phyloP scores from a whole-genome alignment of 1,284 basidiomycete genomes.

The Agroathelia rolfsii region DNA sequence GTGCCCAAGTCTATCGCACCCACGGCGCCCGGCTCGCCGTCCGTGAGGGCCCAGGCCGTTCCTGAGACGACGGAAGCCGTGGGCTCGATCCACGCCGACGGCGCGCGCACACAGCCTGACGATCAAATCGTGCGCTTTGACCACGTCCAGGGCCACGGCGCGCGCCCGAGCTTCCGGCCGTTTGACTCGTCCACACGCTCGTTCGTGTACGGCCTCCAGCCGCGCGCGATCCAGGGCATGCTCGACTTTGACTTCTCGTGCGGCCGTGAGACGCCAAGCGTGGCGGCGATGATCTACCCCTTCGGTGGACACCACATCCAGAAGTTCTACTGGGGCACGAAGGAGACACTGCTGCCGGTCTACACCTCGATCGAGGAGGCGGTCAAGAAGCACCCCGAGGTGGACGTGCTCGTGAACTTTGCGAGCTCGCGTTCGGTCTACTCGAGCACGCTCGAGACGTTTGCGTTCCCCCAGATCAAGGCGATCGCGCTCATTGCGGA shows the following conservation, averaged over 20 bases:
- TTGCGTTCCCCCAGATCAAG: constrained; percentile 57
- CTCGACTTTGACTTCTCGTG: constrained; percentile 99
- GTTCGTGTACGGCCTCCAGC: constrained; percentile 97
- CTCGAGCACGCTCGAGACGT: constrained; percentile 86
- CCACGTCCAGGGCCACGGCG: constrained; percentile 26
- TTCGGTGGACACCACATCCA: constrained; percentile 99
- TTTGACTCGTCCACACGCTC: constrained; percentile 91
- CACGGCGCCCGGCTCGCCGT: constrained; percentile 30
- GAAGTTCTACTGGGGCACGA: constrained; percentile 99
- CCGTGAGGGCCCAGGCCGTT: constrained; percentile 20
- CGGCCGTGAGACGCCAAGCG: constrained; percentile 86
- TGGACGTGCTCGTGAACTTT: constrained; percentile 98
- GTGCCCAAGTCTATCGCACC: constrained; percentile 28
- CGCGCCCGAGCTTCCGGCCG: constrained; percentile 75
- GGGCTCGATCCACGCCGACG: constrained; percentile 72
- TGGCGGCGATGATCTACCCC: constrained; percentile 99
- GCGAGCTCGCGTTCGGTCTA: constrained; percentile 93
- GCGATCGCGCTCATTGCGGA: constrained; percentile 94
- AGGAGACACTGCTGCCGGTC: constrained; percentile 95
- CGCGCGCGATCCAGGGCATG: constrained; percentile 99
- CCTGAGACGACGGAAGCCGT: constrained; percentile 34
- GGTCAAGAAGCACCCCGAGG: constrained; percentile 91
- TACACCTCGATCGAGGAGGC: constrained; percentile 94
- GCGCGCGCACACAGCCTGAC: constrained; percentile 74
- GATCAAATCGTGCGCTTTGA: constrained; percentile 90